Base-by-base conservation (phyloP, 192 early-diverging fungal species). In the Helicostylum pulchrum region DNA sequence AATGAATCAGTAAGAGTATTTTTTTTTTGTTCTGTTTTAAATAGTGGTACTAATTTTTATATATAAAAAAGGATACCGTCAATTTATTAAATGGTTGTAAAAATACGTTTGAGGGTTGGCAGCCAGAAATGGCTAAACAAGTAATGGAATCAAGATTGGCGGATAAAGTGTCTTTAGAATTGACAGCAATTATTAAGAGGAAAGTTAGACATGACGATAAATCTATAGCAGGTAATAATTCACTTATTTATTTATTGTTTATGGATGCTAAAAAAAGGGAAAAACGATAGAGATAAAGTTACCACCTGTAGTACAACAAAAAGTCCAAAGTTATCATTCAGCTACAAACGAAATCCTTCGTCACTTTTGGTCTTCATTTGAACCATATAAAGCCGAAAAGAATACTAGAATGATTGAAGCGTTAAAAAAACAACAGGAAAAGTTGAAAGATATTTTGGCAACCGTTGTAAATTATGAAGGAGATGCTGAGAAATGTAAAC, bases 311-410 rank as follows among this genome's bases (percentile, higher is more conserved):
- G 46, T 80, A 9, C 75, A 78, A 34, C 73, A 78, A 23, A 69
- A 75, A 31, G 57, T 80, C 7, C 26, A 76, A 15, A 57, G 62
- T 9, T 81, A 77, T 51, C 79, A 84, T 53, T 75, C 79, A 19
- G 73, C 79, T 1, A 76, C 77, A 17, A 84, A 80, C 50, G 82
- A 84, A 48, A 77, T 82, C 34, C 64, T 85, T 20, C 67, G 80
- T 11, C 83, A 85, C 67, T 85, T 82, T 36, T 85, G 80, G 80
- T 62, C 83, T 7, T 82, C 80, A 0, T 72, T 66, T 23, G 61
- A 66, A 34, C 58, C 73, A 1, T 79, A 85, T 43, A 75, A 75
- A 60, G 57, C 67, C 7, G 73, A 73, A 6, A 85, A 85, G 45
- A 78, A 85, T 48, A 23, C 34, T 1, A 70, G 80, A 6, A 80